Percentiles rank a stretch among this genome's conserved stretches.
phyloP scores from a whole-genome alignment of 1,284 basidiomycete genomes.

The Ganoderma lucidum region DNA sequence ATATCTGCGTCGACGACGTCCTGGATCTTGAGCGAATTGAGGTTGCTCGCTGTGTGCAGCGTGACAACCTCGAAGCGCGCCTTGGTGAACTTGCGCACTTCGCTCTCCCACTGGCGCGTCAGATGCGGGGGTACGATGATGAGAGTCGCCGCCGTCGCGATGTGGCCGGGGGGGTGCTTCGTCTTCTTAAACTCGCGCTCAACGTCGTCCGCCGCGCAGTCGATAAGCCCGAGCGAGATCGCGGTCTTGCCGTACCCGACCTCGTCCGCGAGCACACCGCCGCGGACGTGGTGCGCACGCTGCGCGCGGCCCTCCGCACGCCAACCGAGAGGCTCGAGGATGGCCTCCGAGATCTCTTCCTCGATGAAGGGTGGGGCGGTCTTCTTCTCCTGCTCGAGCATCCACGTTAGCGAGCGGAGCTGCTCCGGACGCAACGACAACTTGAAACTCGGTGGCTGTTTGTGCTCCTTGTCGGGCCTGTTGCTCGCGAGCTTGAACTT shows the following conservation, averaged over 20 bases:
- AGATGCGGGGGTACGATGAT: constrained; percentile 92
- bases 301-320: constrained; percentile 91
- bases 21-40: constrained; percentile 82
- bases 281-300: constrained; percentile 78
- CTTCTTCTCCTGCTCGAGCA: constrained; percentile 82
- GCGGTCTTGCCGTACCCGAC: constrained; percentile 98
- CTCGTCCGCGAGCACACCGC: constrained; percentile 94
- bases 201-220: constrained; percentile 67
- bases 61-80: constrained; percentile 73
- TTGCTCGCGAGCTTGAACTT: constrained; percentile 83
- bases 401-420: constrained; percentile 91
- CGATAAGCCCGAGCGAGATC: constrained; percentile 90
- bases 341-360: constrained; percentile 93
- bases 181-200: constrained; percentile 59
- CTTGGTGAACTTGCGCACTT: constrained; percentile 84
- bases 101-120: constrained; percentile 89
- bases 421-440: constrained; percentile 84
- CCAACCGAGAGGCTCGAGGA: constrained; percentile 89
- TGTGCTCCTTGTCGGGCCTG: constrained; percentile 75
- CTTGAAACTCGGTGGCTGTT: constrained; percentile 84
- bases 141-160: constrained; percentile 81
- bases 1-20: constrained; percentile 86
- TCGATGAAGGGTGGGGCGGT: constrained; percentile 83
- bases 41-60: constrained; percentile 74
- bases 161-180: constrained; percentile 66